These are phyloP conservation scores for Fraxinus velutina DNA, from an alignment of 305 asterid genomes.

Conservation along the genomic window DNA sequence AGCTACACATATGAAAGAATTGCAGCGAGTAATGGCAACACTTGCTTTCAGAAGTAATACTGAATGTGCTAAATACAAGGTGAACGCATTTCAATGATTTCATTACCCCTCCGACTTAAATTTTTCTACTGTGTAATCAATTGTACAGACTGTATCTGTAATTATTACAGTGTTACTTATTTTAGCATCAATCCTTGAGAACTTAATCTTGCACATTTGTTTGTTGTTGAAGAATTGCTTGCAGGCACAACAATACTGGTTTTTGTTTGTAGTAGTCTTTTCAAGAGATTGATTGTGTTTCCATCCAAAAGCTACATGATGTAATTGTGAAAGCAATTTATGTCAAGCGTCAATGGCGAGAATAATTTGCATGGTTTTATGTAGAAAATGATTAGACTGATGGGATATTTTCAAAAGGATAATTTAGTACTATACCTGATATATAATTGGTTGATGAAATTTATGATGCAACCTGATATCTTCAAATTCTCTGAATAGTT, in stretches of 20 bases:
- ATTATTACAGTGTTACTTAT: slow-evolving; percentile 6
- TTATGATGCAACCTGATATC: neutral
- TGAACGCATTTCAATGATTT: slow-evolving; percentile 18
- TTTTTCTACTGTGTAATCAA: slow-evolving; percentile 4
- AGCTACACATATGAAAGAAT: slow-evolving; percentile 82
- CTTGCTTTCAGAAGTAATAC: slow-evolving; percentile 87
- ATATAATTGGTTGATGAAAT: neutral
- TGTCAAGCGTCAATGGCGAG: neutral
- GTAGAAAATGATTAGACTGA: neutral
- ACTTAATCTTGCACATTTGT: slow-evolving; percentile 6
- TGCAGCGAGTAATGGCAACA: slow-evolving; percentile 86
- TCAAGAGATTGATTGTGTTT: neutral
- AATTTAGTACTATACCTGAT: neutral
- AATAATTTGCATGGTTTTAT: neutral
- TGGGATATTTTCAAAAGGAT: neutral
- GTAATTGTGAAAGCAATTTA: neutral
- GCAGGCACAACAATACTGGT: neutral
- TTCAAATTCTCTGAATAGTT: slow-evolving; percentile 11
- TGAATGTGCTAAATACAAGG: slow-evolving; percentile 83
- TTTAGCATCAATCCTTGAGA: neutral
- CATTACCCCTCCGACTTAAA: slow-evolving; percentile 1
- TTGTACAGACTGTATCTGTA: slow-evolving; percentile 7
- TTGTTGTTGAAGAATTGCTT: slow-evolving; percentile 8
- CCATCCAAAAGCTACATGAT: neutral
- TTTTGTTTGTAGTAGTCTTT: neutral